Conservation (phyloP, 495 filamentous ascomycete genomes). For the Bombardia bombarda region DNA sequence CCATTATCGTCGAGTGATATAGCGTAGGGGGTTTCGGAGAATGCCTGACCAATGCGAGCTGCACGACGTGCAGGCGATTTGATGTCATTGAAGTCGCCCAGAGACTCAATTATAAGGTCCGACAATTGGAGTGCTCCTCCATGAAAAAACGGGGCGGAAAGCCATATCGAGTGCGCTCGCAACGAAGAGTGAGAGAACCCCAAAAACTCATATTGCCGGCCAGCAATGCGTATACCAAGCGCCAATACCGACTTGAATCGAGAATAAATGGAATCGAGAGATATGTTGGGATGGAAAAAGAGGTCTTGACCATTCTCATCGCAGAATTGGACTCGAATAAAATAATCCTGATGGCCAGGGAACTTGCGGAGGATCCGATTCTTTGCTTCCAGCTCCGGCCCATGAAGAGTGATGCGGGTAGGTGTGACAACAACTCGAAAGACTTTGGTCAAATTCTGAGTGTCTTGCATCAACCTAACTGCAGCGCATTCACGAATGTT, state of each 20-base stretch:
- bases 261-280: slow-evolving; percentile 44
- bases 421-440: slow-evolving; percentile 62
- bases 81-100: slow-evolving; percentile 61
- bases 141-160: slow-evolving; percentile 59
- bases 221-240: slow-evolving; percentile 53
- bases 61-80: slow-evolving; percentile 65
- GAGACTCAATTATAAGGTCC: slow-evolving; percentile 43
- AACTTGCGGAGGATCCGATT: slow-evolving; percentile 73
- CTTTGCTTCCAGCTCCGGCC: slow-evolving; percentile 60
- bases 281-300: slow-evolving; percentile 45
- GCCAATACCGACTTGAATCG: slow-evolving; percentile 53
- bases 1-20: slow-evolving; percentile 30
- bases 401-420: slow-evolving; percentile 55
- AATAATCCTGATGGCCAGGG: slow-evolving; percentile 51
- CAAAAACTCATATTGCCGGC: slow-evolving; percentile 56
- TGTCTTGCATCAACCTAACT: slow-evolving; percentile 15
- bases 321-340: slow-evolving; percentile 56
- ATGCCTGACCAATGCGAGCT: slow-evolving; percentile 75
- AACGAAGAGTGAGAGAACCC: slow-evolving; percentile 80
- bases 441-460: slow-evolving; percentile 33
- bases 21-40: slow-evolving; percentile 62
- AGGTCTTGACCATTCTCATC: slow-evolving; percentile 67
- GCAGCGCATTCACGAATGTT: slow-evolving; percentile 20
- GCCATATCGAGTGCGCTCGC: slow-evolving; percentile 61
- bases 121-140: slow-evolving; percentile 34